Conservation (phyloP, 805 yeast genomes). For the Wickerhamomyces mucosus region DNA sequence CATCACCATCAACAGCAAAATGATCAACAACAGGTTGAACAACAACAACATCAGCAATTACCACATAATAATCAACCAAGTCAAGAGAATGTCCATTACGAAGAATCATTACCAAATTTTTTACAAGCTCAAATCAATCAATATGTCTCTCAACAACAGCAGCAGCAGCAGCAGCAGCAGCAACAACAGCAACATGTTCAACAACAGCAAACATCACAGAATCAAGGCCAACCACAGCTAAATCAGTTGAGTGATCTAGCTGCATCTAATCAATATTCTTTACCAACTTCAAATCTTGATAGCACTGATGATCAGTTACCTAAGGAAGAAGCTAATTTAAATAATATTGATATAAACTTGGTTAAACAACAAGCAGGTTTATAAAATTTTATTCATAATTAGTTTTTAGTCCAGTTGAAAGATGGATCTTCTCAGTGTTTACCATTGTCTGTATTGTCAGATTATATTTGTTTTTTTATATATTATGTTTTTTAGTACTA, state of each 20-base stretch:
- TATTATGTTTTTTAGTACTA: neutral
- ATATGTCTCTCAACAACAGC: neutral
- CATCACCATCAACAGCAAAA: conserved; percentile 8
- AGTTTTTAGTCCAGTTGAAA: conserved; percentile 1
- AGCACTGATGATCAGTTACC: no score
- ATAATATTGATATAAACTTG: conserved; percentile 18
- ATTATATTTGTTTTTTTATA: neutral
- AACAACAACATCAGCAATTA: conserved; percentile 5
- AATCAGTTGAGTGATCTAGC: neutral
- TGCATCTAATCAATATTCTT: conserved; percentile 56
- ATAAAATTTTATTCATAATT: conserved; percentile 2
- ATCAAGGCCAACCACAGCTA: neutral
- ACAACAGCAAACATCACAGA: no score
- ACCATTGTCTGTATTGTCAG: neutral
- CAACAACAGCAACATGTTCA: no score
- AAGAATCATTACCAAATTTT: conserved; percentile 11
- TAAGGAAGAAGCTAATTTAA: conserved; percentile 14
- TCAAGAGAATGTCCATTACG: conserved; percentile 6
- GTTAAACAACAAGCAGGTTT: conserved; percentile 19
- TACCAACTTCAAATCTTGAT: conserved; percentile 48
- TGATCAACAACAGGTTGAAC: conserved; percentile 6
- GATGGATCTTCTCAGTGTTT: neutral
- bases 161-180: no score
- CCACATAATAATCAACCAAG: neutral
- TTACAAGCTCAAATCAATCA: conserved; percentile 18